phyloP scores from a whole-genome alignment of 1,284 basidiomycete species.

The Cryptococcus jaspeensis region DNA sequence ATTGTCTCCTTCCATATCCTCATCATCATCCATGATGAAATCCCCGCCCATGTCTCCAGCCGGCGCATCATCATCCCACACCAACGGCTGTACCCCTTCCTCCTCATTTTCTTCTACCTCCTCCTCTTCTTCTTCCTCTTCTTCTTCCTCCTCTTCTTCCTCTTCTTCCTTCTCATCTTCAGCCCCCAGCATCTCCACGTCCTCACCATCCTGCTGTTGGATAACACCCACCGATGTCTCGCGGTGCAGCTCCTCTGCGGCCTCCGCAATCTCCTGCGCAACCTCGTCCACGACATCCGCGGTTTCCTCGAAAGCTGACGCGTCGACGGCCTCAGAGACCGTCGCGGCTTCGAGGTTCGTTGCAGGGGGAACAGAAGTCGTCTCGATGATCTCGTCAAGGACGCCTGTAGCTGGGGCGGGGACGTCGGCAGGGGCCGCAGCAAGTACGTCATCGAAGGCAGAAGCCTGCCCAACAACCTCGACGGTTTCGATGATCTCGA shows the following conservation, averaged over 20 bases:
- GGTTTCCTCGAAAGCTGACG: too few relatives aligned
- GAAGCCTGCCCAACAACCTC: not conserved
- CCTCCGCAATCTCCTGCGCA: constrained; percentile 6
- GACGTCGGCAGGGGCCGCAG: too few relatives aligned
- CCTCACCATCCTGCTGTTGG: constrained; percentile 2
- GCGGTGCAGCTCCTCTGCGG: not conserved
- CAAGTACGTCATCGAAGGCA: too few relatives aligned
- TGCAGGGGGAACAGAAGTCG: too few relatives aligned
- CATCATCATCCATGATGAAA: constrained; percentile 9
- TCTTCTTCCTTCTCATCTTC: not conserved
- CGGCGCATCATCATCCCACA: not conserved
- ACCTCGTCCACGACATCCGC: constrained; percentile 1
- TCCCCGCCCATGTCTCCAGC: not conserved
- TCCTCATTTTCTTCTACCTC: not conserved
- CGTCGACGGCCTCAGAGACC: too few relatives aligned
- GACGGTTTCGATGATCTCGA: constrained; percentile 7
- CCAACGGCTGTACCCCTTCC: not conserved
- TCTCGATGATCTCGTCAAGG: too few relatives aligned
- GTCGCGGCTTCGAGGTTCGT: too few relatives aligned
- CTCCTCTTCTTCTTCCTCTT: constrained; percentile 9
- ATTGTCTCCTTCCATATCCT: constrained; percentile 4
- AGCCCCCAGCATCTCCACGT: constrained; percentile 4
- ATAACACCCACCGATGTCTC: not conserved
- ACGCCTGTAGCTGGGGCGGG: too few relatives aligned
- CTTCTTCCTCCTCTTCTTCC: constrained; percentile 13